Conservation (phyloP, 768 basidiomycete genomes). For the Hortiboletus campestris region DNA sequence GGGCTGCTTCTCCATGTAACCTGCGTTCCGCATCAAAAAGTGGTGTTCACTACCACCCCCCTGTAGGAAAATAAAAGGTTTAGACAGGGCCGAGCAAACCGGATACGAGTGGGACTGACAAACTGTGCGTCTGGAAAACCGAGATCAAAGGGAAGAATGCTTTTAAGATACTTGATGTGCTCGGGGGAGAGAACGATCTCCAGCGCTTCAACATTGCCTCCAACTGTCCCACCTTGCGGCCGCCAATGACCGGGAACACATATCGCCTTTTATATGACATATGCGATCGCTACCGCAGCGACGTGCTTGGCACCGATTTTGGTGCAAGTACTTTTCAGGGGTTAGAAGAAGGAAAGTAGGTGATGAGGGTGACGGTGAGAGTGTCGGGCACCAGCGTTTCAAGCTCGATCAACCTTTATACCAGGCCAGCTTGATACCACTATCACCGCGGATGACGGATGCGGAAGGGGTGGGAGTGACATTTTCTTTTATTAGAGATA, state of each 20-base stretch:
- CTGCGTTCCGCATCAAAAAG: constrained; percentile 11
- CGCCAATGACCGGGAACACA: constrained; percentile 52
- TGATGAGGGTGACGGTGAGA: neutral
- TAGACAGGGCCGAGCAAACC: neutral
- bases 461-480: neutral
- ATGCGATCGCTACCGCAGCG: constrained; percentile 44
- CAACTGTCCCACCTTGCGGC: constrained; percentile 52
- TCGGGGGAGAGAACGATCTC: constrained; percentile 43
- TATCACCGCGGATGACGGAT: neutral
- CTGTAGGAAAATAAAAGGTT: constrained; percentile 6
- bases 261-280: constrained; percentile 52
- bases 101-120: constrained; percentile 24
- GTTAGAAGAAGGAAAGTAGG: neutral
- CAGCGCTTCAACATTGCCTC: constrained; percentile 49
- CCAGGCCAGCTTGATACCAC: neutral
- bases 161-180: constrained; percentile 47
- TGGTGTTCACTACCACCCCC: constrained; percentile 27
- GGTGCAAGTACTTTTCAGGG: too few relatives aligned
- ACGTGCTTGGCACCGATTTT: constrained; percentile 48
- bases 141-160: constrained; percentile 39
- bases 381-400: neutral
- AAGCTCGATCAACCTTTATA: neutral
- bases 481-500: too few relatives aligned
- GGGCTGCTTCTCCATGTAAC: constrained; percentile 24
- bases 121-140: constrained; percentile 41